Percentiles rank a stretch among this genome's conserved stretches.
Evolutionary conservation across 2,329 filamentous ascomycete species (phyloP).

Genomic region (Byssochlamys sp.): DNA sequence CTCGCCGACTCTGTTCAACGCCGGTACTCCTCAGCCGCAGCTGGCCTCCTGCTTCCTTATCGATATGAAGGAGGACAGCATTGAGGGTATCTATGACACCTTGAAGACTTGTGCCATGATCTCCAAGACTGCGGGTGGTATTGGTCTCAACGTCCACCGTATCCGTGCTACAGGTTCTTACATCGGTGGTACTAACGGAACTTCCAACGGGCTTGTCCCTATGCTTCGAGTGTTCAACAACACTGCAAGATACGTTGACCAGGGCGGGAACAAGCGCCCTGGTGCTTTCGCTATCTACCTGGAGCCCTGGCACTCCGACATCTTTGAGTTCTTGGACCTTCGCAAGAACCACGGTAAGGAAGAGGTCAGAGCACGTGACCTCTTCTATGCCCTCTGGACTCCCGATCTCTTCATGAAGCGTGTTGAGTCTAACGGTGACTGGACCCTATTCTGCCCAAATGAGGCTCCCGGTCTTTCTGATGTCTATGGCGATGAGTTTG

Average conservation of each 20-base stretch:
- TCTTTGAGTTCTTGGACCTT: conserved; percentile 93
- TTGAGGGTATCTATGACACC: conserved; percentile 97
- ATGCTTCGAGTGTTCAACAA: conserved; percentile 99
- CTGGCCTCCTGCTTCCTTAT: conserved; percentile 97
- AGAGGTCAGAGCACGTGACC: conserved; percentile 87
- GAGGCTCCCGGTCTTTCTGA: conserved; percentile 92
- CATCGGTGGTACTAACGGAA: conserved; percentile 95
- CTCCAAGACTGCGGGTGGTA: conserved; percentile 97
- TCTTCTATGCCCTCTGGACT: conserved; percentile 97
- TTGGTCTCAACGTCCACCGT: conserved; percentile 90
- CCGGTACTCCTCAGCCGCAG: conserved; percentile 87
- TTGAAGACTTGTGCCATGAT: conserved; percentile 99
- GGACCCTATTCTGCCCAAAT: conserved; percentile 97
- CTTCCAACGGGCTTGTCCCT: conserved; percentile 90
- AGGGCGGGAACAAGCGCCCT: conserved; percentile 97
- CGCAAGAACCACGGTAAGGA: conserved; percentile 99
- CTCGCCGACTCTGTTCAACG: conserved; percentile 95
- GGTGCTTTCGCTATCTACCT: conserved; percentile 98
- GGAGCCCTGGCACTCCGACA: conserved; percentile 96
- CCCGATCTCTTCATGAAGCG: conserved; percentile 99
- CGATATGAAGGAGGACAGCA: conserved; percentile 99
- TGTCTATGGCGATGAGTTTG: conserved; percentile 94
- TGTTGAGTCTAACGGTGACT: conserved; percentile 89
- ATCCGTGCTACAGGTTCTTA: conserved; percentile 97
- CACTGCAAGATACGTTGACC: conserved; percentile 95